Evolutionary conservation across 495 filamentous ascomycete species (phyloP).

Genomic region (Neurospora hispaniola): DNA sequence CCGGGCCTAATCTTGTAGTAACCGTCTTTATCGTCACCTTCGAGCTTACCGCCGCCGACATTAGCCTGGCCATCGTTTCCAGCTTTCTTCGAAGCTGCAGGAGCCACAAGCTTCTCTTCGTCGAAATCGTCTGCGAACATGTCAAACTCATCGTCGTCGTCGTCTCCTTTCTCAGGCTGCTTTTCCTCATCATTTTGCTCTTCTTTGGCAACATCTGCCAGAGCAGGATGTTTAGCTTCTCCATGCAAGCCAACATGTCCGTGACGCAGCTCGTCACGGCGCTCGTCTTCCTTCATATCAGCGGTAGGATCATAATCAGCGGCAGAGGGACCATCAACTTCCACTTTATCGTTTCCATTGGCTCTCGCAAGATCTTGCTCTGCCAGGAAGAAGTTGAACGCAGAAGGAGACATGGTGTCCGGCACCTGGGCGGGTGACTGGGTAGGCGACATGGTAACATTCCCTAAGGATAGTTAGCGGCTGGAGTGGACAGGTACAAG

Average conservation of each 20-base stretch:
- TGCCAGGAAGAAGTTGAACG: slow-evolving; percentile 32
- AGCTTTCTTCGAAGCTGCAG: slow-evolving; percentile 32
- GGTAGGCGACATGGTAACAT: slow-evolving; percentile 20
- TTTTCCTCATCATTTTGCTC: slow-evolving; percentile 19
- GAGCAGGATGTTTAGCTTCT: slow-evolving; percentile 19
- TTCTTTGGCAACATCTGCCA: slow-evolving; percentile 11
- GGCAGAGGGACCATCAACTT: slow-evolving; percentile 68
- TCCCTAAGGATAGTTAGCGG: slow-evolving; percentile 9
- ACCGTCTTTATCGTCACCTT: slow-evolving; percentile 88
- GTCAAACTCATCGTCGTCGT: slow-evolving; percentile 63
- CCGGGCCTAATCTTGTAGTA: slow-evolving; percentile 90
- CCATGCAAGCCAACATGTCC: slow-evolving; percentile 38
- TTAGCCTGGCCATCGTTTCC: slow-evolving; percentile 21
- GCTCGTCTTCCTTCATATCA: slow-evolving; percentile 84
- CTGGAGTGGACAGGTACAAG: neutral
- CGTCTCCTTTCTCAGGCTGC: slow-evolving; percentile 32
- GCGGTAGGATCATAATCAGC: slow-evolving; percentile 91
- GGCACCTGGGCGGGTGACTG: slow-evolving; percentile 25
- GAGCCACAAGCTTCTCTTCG: slow-evolving; percentile 75
- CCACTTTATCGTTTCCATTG: slow-evolving; percentile 37
- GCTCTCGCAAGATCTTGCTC: slow-evolving; percentile 57
- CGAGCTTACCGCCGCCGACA: slow-evolving; percentile 69
- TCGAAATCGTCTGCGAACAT: slow-evolving; percentile 93
- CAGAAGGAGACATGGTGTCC: slow-evolving; percentile 32
- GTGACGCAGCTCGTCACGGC: slow-evolving; percentile 56